Evolutionary conservation across 1,284 basidiomycete species (phyloP), one percentile per base, ranked within the genome.

Genomic region (Cutaneotrichosporon cutaneum): DNA sequence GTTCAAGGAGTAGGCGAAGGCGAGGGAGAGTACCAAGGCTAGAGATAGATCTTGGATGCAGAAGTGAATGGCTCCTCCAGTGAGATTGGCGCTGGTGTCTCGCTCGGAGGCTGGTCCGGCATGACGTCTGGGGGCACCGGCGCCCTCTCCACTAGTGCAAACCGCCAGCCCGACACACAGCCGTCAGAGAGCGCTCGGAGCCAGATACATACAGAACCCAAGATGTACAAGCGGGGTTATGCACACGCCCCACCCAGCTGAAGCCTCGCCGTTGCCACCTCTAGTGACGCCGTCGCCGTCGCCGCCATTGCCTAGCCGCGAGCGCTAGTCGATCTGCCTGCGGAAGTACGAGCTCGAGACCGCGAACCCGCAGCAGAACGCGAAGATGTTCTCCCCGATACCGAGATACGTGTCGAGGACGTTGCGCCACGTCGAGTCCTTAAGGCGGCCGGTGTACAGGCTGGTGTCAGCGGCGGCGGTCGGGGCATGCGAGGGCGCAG

Each of bases 321-420:
- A 9, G 47, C 24, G 22, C 24, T 64, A 54, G 47, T 67, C 62
- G 24, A 64, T 44, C 52, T 63, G 44, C 2, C 63, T 44, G 14
- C 50, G 44, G 52, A 81, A 94, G 76, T 90, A 94, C n/a, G 81
- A 70, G 73, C 87, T 92, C 75, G 88, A 92, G 60, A 94, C 88
- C n/a, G 86, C 90, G 1, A 86, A 87, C 13, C 85, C 87, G 74
- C 90, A 88, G 36, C 88, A 81, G 77, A 66, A 90, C 84, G 90
- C 90, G 77, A 95, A 98, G 45, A 96, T 80, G 16, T 88, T 88
- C 79, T 98, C 94, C 61, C 94, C 94, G 27, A 94, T 80, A 24
- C 87, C 86, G 59, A 98, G 84, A 76, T 93, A 95, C 64, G 85
- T 86, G 68, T 95, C 90, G 18, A 91, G 85, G 33, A 92, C 79